Evolutionary conservation across 371 early-diverging fungal genomes (phyloP), one percentile per base, ranked within the genome.

Genomic region (Mortierella sp.): DNA sequence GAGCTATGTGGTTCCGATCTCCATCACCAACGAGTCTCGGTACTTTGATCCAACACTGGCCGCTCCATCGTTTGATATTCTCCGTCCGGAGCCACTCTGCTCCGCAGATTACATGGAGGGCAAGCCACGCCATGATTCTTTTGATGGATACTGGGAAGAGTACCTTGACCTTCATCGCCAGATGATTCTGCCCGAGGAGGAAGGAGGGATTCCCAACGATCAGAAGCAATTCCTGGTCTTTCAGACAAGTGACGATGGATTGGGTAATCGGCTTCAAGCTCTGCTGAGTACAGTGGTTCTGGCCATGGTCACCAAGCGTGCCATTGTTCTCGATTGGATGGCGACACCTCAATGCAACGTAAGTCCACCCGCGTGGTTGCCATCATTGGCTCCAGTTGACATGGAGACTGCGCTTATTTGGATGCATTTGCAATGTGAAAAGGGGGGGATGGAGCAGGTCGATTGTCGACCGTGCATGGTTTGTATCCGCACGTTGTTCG

Each of bases 141-240:
- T 74, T 54, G 76, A 74, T 0, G 64, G 52, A 1, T 74, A 74
- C 21, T 74, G 76, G 76, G 43, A 68, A 28, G 76, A 74, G 17
- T 74, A 74, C 21, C 44, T 67, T 17, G 44, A 67, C 22, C 60
- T 74, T 25, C 76, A 74, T 31, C 52, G 19, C 24, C 46, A 41
- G 24, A 74, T 68, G 61, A 61, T 74, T 12, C 3, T 52, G 3
- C 69, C 76, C 13, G 76, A 74, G 49, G 19, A 52, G 13, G 49
- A 53, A 1, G 69, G 68, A 9, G 74, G 74, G 7, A 27, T 63
- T 14, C 60, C 74, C 25, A 34, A 59, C 12, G 54, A 39, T 3
- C 19, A 63, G 16, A 73, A 68, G 37, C 59, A 57, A 14, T 63
- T 57, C 57, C 27, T 74, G 50, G 50, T 74, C 31, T 74, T 63